phyloP scores from a whole-genome alignment of 495 filamentous ascomycete species.

The Astrocystis sublimbata region DNA sequence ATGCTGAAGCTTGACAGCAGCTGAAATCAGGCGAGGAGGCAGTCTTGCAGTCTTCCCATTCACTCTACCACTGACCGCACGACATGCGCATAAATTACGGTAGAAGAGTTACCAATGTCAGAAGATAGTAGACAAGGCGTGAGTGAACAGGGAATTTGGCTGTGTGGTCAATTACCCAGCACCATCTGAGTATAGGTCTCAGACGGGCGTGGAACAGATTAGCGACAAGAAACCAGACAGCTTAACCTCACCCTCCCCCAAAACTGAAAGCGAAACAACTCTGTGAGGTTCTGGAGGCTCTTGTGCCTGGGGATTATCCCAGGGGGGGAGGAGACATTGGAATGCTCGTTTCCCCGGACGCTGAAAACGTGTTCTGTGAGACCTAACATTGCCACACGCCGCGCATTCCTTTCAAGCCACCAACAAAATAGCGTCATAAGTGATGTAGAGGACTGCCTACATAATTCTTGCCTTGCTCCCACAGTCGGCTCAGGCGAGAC shows the following conservation, averaged over 20 bases:
- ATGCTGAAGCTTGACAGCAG: neutral
- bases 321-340: slow-evolving; percentile 20
- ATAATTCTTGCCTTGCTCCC: slow-evolving; percentile 11
- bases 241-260: neutral
- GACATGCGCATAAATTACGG: neutral
- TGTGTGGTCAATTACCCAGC: neutral
- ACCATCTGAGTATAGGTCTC: neutral
- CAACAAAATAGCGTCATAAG: slow-evolving; percentile 27
- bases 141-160: neutral
- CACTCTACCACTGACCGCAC: neutral
- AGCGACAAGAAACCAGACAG: slow-evolving; percentile 3
- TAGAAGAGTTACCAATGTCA: neutral
- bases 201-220: neutral
- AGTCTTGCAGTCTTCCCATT: neutral
- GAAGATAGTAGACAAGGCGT: neutral
- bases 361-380: slow-evolving; percentile 32
- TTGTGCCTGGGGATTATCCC: slow-evolving; percentile 6
- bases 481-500: slow-evolving; percentile 3
- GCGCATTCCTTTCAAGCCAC: slow-evolving; percentile 29
- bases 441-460: slow-evolving; percentile 30
- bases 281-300: slow-evolving; percentile 1
- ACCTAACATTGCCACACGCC: slow-evolving; percentile 22
- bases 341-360: slow-evolving; percentile 28
- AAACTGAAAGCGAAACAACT: neutral
- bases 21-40: neutral